Percentiles rank a stretch among this genome's conserved stretches.
Evolutionary conservation across 2,329 filamentous ascomycete genomes (phyloP).

Genomic region (Cordyceps pruinosa): DNA sequence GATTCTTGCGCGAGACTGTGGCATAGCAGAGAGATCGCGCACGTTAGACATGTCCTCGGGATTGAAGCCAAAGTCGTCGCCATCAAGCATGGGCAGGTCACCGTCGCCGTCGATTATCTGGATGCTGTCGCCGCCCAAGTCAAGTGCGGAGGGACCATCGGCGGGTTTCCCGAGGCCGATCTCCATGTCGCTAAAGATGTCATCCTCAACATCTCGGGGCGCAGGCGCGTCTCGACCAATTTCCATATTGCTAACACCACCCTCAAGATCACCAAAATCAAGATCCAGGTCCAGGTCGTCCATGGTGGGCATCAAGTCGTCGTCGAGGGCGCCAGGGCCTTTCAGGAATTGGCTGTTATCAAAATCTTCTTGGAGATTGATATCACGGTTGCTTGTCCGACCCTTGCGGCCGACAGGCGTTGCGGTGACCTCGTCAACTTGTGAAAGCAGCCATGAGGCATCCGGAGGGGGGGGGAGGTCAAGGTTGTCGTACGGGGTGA

Average conservation of each 20-base stretch:
- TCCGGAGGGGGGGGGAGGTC: conserved; percentile 78
- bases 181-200: conserved; percentile 60
- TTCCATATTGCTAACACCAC: conserved; percentile 65
- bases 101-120: conserved; percentile 58
- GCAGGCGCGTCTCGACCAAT: conserved; percentile 78
- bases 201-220: conserved; percentile 59
- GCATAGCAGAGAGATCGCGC: conserved; percentile 39
- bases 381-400: conserved; percentile 54
- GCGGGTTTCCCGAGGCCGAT: conserved; percentile 50
- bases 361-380: conserved; percentile 62
- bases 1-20: conserved; percentile 51
- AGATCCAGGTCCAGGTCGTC: conserved; percentile 67
- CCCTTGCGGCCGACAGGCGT: conserved; percentile 49
- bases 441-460: conserved; percentile 73
- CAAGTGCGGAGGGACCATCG: conserved; percentile 48
- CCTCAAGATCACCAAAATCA: conserved; percentile 62
- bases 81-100: conserved; percentile 53
- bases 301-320: conserved; percentile 48
- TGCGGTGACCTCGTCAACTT: conserved; percentile 57
- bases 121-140: conserved; percentile 47
- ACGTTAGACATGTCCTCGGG: conserved; percentile 53
- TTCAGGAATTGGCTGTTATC: conserved; percentile 76
- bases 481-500: conserved; percentile 82
- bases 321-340: conserved; percentile 53
- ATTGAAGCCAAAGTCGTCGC: conserved; percentile 56